Base-by-base conservation (phyloP, 495 filamentous ascomycete genomes). In the Daldinia vernicosa region DNA sequence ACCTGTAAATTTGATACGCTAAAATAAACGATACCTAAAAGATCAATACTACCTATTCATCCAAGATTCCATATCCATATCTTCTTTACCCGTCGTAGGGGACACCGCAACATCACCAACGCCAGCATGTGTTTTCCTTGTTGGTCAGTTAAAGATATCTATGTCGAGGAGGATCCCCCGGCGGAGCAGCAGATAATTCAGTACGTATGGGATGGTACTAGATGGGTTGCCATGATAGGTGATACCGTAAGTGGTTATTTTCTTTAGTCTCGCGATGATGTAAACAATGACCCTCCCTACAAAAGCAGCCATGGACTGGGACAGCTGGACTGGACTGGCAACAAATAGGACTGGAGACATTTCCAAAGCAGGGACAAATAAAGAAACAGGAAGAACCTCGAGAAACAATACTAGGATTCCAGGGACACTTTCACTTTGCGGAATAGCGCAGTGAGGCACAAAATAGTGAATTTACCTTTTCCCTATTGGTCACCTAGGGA, bases 41-140 rank as follows among this genome's bases (percentile, higher is more conserved):
- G 14, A 53, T n/a, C 19, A 53, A 53, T 28, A 53, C 24, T n/a
- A 6, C 3, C 6, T 24, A 19, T 14, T 4, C 33, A 24, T 12
- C 27, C 32, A 9, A 53, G 12, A 53, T 24, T 6, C 14, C 3
- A 52, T 4, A 33, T 51, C 17, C 5, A 28, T 4, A 12, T 52
- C 37, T 14, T 43, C 35, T 17, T 52, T 35, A 19, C 19, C 11
- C 14, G 4, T n/a, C 28, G 9, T 30, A 52, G 15, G 9, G 40
- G 4, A 40, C 26, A 22, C 6, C 28, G 27, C 43, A 17, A 53
- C 39, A 59, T n/a, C 5, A 22, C 24, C 24, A 58, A 15, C 19
- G 27, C 15, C 63, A 77, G 63, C 4, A 82, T 81, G 78, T 85
- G 82, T 63, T 55, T 83, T 28, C 80, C 80, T 14, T 84, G 80